Base-by-base conservation (phyloP, 805 yeast species). In the Ogataea siamensis region DNA sequence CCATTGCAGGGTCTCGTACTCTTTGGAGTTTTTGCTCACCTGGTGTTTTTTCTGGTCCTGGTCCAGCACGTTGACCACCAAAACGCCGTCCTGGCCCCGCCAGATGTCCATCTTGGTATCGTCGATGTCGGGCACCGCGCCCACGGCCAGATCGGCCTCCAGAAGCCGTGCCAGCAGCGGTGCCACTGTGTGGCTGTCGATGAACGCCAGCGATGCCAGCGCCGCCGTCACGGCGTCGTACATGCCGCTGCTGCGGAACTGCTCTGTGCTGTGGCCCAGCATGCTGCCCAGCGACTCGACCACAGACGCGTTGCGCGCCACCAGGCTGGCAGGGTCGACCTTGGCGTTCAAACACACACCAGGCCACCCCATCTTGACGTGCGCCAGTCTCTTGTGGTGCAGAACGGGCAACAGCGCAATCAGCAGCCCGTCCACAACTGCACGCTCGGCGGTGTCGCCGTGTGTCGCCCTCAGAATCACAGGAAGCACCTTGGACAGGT, bases 1-100 rank as follows among this genome's bases (percentile, higher is more conserved):
- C 98, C 98, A 91, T 58, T 86, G 79, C 42, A 75, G 65, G 2
- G 89, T 83, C 51, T 83, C 95, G 51, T 87, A 87, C 53, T 88
- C 96, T 55, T 81, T 88, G 1, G 86, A 66, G 56, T 86, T 86
- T 57, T 84, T 86, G 54, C 77, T 76, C 10, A 78, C 76, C 4
- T 63, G 66, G 21, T 67, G 64, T 10, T 66, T 62, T 53, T 68
- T 73, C 39, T 63, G 64, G 18, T 55, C 54, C 9, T 57, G 51
- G 24, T 71, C 73, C 33, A 85, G 59, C 5, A 85, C 77, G 53
- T 86, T 79, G 13, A 79, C 62, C 2, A 83, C 93, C 37, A 83
- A 57, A 31, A 74, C 80, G 2, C 88, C 94, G 30, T 80, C 94
- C 0, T 68, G 57, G 7, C 83, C 82, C 31, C 64, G 68, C 83